These are phyloP conservation scores for Tephrocybe rancida DNA, from an alignment of 768 basidiomycete genomes.

Conservation along the genomic window DNA sequence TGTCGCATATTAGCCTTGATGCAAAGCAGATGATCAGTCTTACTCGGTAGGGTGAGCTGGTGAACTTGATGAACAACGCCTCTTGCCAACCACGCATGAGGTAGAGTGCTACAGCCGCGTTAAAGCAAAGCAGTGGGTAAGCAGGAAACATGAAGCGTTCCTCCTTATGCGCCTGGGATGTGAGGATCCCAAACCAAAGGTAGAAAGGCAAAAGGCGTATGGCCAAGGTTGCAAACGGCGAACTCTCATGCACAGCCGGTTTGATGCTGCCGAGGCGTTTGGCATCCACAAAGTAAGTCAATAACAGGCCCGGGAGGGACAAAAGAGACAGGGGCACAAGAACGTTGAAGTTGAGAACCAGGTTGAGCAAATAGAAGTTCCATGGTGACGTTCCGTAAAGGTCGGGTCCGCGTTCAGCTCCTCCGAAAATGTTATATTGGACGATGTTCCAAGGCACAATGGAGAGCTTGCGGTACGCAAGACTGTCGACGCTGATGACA, in stretches of 20 bases:
- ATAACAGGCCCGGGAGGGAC: conserved; percentile 74
- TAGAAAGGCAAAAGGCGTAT: conserved; percentile 88
- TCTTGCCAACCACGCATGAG: conserved; percentile 89
- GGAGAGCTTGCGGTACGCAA: conserved; percentile 79
- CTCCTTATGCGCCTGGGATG: conserved; percentile 90
- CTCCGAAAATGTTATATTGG: conserved; percentile 90
- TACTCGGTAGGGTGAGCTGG: conserved; percentile 86
- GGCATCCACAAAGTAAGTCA: conserved; percentile 77
- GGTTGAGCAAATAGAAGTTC: conserved; percentile 86
- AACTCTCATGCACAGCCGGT: conserved; percentile 61
- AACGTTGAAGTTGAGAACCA: conserved; percentile 93
- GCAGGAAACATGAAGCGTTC: conserved; percentile 98
- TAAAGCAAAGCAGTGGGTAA: conserved; percentile 91
- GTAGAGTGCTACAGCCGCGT: conserved; percentile 88
- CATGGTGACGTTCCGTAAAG: conserved; percentile 92
- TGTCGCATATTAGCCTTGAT: conserved; percentile 1
- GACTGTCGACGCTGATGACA: conserved; percentile 79
- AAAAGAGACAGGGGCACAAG: conserved; percentile 78
- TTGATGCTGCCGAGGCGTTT: conserved; percentile 67
- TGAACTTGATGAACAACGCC: conserved; percentile 67
- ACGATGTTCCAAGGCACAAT: conserved; percentile 94
- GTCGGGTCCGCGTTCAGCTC: conserved; percentile 77
- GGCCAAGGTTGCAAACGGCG: conserved; percentile 76
- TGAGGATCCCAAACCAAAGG: conserved; percentile 85
- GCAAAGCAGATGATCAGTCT: conserved; percentile 24